Evolutionary conservation across 805 yeast species (phyloP), one percentile per base, ranked within the genome.

Genomic region (Lachancea waltii): DNA sequence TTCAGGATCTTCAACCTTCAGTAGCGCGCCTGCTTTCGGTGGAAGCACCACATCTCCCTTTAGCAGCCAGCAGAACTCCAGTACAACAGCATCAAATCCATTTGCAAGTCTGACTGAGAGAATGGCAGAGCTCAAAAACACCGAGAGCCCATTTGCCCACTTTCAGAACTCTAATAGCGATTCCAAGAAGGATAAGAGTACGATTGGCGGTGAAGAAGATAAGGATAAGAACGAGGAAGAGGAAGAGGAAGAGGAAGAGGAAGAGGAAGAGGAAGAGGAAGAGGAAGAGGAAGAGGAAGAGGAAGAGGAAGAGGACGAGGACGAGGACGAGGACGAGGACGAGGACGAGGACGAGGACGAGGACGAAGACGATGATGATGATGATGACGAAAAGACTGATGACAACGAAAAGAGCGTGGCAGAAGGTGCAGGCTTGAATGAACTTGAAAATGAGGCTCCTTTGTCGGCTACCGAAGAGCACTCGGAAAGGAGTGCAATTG

Each of bases 111-210:
- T 4, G 7, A 23, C 7, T 7, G 26, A 20, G 4, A 16, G n/a
- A 15, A 18, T 35, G 8, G 26, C 24, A 7, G 31, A 26, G 13
- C 27, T 29, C 19, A 22, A 21, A 7, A 33, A 14, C 13, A 5
- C 16, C 6, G 16, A 21, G 10, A 35, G 33, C 20, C 39, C 39
- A 2, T 35, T 35, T 15, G n/a, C 39, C 4, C 16, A n/a, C 5
- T 15, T 35, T 11, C 33, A 29, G 5, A 22, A 13, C 24, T 22
- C 5, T 4, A 6, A 22, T 23, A 16, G 18, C 16, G 36, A 13
- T 26, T 15, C n/a, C 4, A 18, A 17, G 5, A 16, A 30, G 9
- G 21, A 4, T 11, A 11, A 17, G 8, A n/a, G 5, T 6, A n/a
- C 23, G 7, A 30, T 3, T 6, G 10, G 14, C 9, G 13, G 8